These are phyloP conservation scores for Cochliopodium minus DNA, from an alignment of 208 protist species.

Conservation along the genomic window DNA sequence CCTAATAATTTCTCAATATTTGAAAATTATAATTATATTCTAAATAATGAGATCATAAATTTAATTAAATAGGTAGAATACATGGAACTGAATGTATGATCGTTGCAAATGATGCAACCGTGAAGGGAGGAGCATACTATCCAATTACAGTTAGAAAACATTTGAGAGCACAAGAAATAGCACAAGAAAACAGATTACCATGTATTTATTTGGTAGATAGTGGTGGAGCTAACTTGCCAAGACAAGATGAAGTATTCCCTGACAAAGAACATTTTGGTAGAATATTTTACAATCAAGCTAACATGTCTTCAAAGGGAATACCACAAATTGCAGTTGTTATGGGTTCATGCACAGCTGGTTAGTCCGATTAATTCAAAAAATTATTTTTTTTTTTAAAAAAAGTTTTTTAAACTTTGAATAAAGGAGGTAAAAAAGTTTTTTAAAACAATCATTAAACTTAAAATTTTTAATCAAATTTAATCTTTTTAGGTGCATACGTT, in stretches of 20 bases:
- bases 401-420: no score
- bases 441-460: no score
- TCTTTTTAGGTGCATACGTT: conserved; percentile 81
- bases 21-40: no score
- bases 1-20: no score
- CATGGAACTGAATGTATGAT: conserved; percentile 65
- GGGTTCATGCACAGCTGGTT: conserved; percentile 85
- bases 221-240: conserved; percentile 73
- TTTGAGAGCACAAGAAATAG: conserved; percentile 80
- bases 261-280: conserved; percentile 86
- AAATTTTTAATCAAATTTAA: no score
- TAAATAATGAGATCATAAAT: no score
- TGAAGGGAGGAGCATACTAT: conserved; percentile 90
- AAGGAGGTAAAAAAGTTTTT: no score
- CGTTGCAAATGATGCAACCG: conserved; percentile 87
- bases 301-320: conserved; percentile 72
- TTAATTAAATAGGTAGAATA: no score
- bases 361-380: no score
- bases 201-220: conserved; percentile 83
- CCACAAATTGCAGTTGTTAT: conserved; percentile 87
- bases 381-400: no score
- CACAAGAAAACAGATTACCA: conserved; percentile 73
- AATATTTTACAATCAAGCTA: conserved; percentile 91
- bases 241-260: conserved; percentile 76
- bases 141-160: conserved; percentile 93